A percentile compares a stretch with the other conserved stretches of the same genome.
Conservation (phyloP, 2,329 filamentous ascomycete genomes). For the Alternaria arbusti region DNA sequence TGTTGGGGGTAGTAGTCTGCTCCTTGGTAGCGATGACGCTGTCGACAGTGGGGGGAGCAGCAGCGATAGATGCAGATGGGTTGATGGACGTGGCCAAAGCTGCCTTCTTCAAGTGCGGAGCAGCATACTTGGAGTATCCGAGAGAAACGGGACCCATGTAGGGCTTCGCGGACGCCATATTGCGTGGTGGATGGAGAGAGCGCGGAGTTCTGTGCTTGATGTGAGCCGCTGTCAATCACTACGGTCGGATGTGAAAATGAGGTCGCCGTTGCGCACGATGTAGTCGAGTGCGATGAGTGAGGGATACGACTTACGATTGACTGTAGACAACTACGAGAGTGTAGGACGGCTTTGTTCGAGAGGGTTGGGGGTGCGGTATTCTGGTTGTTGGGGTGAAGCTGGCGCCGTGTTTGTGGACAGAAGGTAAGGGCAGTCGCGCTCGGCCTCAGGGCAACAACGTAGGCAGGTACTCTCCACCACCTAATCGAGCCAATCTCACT, state of each 20-base stretch:
- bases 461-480: background rate
- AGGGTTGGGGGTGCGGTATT: background rate
- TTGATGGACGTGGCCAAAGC: constrained; percentile 5
- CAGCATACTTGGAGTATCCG: constrained; percentile 28
- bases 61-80: background rate
- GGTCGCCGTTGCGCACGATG: background rate
- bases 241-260: background rate
- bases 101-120: constrained; percentile 9
- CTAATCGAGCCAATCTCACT: background rate
- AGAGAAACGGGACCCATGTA: constrained; percentile 21
- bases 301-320: background rate
- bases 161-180: constrained; percentile 11
- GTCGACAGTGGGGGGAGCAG: background rate
- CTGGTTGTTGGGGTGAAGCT: background rate
- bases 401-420: background rate
- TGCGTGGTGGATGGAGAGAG: background rate
- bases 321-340: background rate
- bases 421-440: background rate
- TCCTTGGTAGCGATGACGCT: constrained; percentile 32
- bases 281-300: background rate
- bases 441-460: background rate
- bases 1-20: constrained; percentile 28
- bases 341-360: background rate
- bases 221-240: background rate
- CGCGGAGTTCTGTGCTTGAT: background rate